These are phyloP conservation scores for Boletus pseudo-olivaceus DNA, from an alignment of 768 basidiomycete genomes.

Conservation along the genomic window DNA sequence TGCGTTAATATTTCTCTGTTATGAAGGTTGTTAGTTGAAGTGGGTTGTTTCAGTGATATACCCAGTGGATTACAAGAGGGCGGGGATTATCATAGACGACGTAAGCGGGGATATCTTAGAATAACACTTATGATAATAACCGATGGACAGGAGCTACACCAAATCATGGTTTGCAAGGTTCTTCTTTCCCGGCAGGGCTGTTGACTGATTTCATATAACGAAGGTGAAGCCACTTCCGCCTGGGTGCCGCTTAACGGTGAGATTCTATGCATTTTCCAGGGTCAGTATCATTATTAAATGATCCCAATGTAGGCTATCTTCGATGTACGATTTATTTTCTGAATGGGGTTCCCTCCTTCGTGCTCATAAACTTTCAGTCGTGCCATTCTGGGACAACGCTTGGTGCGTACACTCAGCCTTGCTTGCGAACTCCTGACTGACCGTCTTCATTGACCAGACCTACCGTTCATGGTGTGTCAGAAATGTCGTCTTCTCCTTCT, in stretches of 20 bases:
- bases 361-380: slow-evolving; percentile 27
- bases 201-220: background rate
- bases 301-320: slow-evolving; percentile 37
- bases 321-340: slow-evolving; percentile 38
- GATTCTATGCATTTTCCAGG: background rate
- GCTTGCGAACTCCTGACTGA: background rate
- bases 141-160: slow-evolving; percentile 36
- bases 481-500: background rate
- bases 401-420: slow-evolving; percentile 23
- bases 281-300: background rate
- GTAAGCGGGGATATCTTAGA: slow-evolving; percentile 35
- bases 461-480: slow-evolving; percentile 28
- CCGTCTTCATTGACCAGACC: slow-evolving; percentile 7
- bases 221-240: slow-evolving; percentile 52
- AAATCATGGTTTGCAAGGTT: slow-evolving; percentile 35
- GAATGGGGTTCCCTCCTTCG: background rate
- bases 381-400: slow-evolving; percentile 51
- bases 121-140: background rate
- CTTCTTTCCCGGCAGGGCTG: background rate
- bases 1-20: slow-evolving; percentile 16
- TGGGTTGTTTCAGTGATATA: slow-evolving; percentile 61
- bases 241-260: slow-evolving; percentile 63
- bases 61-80: slow-evolving; percentile 78
- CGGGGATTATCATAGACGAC: slow-evolving; percentile 79
- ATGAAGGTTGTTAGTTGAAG: background rate